phyloP scores from a whole-genome alignment of 495 filamentous ascomycete genomes.

The Annulohypoxylon bovei region DNA sequence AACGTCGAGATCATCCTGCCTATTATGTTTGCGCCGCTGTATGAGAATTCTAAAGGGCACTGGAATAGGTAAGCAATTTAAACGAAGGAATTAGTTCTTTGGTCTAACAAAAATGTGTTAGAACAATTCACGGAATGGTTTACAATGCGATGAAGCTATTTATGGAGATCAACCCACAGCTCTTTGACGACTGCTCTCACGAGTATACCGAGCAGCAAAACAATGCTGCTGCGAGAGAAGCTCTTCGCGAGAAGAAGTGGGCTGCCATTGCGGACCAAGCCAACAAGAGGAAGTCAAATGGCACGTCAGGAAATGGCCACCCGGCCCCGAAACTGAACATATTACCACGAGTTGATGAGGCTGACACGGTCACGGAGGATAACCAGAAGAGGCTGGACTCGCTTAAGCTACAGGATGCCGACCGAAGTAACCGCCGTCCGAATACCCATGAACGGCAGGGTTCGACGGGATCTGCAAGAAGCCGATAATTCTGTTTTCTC shows the following conservation, averaged over 20 bases:
- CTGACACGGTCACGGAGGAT: conserved; percentile 80
- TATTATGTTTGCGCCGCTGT: conserved; percentile 99
- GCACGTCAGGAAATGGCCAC: conserved; percentile 36
- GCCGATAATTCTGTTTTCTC: conserved; percentile 49
- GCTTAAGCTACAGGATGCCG: conserved; percentile 79
- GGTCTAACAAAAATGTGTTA: conserved; percentile 49
- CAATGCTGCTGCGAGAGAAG: conserved; percentile 79
- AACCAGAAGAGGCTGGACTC: conserved; percentile 86
- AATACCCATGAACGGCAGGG: conserved; percentile 59
- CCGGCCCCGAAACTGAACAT: conserved; percentile 53
- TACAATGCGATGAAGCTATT: conserved; percentile 99
- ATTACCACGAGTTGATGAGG: conserved; percentile 67
- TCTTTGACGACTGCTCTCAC: conserved; percentile 98
- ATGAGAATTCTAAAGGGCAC: conserved; percentile 99
- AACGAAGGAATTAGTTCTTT: neutral
- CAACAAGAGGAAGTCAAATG: conserved; percentile 61
- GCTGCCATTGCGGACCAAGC: conserved; percentile 84
- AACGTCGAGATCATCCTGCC: conserved; percentile 98
- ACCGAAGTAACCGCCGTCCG: conserved; percentile 57
- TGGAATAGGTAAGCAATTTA: conserved; percentile 85
- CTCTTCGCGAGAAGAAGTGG: conserved; percentile 83
- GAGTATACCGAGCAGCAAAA: conserved; percentile 98
- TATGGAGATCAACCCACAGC: conserved; percentile 99
- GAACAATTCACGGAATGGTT: conserved; percentile 99
- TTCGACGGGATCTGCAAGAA: conserved; percentile 60